Conservation (phyloP, 2,329 filamentous ascomycete genomes). For the Aspergillus sp. region DNA sequence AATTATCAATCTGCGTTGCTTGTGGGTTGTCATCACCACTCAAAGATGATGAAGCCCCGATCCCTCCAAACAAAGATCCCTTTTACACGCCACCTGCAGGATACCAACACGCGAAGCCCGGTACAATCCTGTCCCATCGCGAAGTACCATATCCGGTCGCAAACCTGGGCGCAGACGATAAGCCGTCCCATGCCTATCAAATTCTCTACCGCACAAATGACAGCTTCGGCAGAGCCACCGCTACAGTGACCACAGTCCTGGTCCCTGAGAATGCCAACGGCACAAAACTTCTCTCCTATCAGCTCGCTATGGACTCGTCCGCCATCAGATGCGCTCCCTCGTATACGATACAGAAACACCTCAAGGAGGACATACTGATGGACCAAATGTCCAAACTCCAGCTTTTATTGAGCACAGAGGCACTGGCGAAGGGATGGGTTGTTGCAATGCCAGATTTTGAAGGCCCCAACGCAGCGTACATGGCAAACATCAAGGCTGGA, state of each 20-base stretch:
- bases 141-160: not conserved
- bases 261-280: not conserved
- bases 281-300: constrained; percentile 1
- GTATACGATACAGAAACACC: not conserved
- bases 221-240: not conserved
- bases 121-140: not conserved
- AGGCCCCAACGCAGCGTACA: not conserved
- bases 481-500: constrained; percentile 1
- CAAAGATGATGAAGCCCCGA: not conserved
- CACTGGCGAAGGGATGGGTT: not conserved
- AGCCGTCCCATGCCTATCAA: not conserved
- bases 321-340: constrained; percentile 1
- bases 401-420: not conserved
- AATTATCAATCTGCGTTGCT: not conserved
- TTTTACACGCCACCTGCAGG: not conserved
- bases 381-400: not conserved
- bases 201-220: constrained; percentile 6
- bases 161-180: not conserved
- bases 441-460: constrained; percentile 2
- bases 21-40: not conserved
- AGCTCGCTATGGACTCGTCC: not conserved
- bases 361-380: not conserved
- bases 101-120: not conserved
- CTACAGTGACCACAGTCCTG: constrained; percentile 3
- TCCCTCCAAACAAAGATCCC: not conserved